phyloP scores from a whole-genome alignment of 768 basidiomycete genomes.

The Psilocybe cubensis region DNA sequence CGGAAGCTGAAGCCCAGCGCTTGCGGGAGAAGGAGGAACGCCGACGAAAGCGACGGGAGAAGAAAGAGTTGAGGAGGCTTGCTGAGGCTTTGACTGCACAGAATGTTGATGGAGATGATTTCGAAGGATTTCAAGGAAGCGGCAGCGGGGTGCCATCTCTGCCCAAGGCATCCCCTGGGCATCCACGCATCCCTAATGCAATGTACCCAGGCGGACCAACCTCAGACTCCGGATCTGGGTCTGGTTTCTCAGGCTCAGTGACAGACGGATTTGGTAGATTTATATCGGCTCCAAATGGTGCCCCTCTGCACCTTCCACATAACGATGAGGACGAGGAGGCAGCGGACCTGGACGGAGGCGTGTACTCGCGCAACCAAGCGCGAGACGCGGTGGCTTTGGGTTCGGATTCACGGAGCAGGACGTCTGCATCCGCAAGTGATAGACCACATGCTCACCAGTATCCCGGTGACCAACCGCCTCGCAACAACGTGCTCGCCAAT shows the following conservation, averaged over 20 bases:
- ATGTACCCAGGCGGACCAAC: conserved; percentile 11
- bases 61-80: conserved; percentile 45
- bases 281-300: conserved; percentile 5
- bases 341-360: conserved; percentile 59
- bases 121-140: conserved; percentile 73
- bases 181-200: conserved; percentile 20
- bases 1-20: conserved; percentile 41
- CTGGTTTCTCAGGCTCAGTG: conserved; percentile 17
- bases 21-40: conserved; percentile 55
- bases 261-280: conserved; percentile 17
- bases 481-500: conserved; percentile 7
- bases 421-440: conserved; percentile 49
- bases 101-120: conserved; percentile 39
- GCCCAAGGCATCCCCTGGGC: conserved; percentile 3
- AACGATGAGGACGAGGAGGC: conserved; percentile 46
- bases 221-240: conserved; percentile 20
- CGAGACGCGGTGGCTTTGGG: conserved; percentile 33
- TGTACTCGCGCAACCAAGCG: conserved; percentile 48
- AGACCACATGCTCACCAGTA: conserved; percentile 14
- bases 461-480: conserved; percentile 15
- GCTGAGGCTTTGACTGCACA: conserved; percentile 38
- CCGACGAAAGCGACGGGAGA: conserved; percentile 46
- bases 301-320: not conserved
- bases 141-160: conserved; percentile 20
- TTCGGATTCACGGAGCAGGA: conserved; percentile 66